These are phyloP conservation scores for Stentor roeselii DNA, from an alignment of 73 alveolate genomes.

Conservation along the genomic window DNA sequence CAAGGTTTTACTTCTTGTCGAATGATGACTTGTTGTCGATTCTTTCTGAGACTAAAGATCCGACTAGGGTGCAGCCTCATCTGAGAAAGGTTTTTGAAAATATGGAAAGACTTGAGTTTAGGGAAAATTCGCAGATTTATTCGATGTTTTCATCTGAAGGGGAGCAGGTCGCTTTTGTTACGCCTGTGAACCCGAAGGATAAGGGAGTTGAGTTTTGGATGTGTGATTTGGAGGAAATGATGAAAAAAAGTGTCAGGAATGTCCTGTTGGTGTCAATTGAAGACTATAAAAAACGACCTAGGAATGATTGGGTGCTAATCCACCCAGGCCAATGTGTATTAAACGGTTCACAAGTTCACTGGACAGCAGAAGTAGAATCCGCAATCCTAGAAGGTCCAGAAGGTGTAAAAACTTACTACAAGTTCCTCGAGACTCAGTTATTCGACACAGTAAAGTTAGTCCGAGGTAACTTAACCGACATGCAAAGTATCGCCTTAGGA, in stretches of 20 bases:
- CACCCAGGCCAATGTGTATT: conserved; percentile 99
- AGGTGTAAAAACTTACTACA: conserved; percentile 73
- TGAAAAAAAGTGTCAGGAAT: conserved; percentile 92
- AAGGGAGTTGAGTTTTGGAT: conserved; percentile 99
- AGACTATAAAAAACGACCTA: conserved; percentile 80
- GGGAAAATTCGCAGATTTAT: conserved; percentile 74
- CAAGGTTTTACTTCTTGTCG: conserved; percentile 97
- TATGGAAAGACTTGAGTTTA: conserved; percentile 85
- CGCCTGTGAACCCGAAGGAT: conserved; percentile 89
- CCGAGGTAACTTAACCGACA: conserved; percentile 91
- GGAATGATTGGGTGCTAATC: conserved; percentile 97
- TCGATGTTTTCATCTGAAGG: conserved; percentile 90
- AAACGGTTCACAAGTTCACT: conserved; percentile 96
- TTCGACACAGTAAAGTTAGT: conserved; percentile 93
- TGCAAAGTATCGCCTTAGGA: conserved; percentile 88
- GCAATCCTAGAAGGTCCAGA: conserved; percentile 79
- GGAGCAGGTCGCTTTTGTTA: conserved; percentile 89
- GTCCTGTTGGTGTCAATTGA: conserved; percentile 81
- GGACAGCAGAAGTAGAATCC: conserved; percentile 99
- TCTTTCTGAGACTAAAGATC: conserved; percentile 80
- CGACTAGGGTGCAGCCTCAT: conserved; percentile 61
- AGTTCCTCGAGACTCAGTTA: conserved; percentile 68
- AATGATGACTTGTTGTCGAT: conserved; percentile 96
- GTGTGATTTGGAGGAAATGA: conserved; percentile 99
- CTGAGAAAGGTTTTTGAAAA: conserved; percentile 89